phyloP scores from a whole-genome alignment of 2,329 filamentous ascomycete species.

The Beauveria medogensis region DNA sequence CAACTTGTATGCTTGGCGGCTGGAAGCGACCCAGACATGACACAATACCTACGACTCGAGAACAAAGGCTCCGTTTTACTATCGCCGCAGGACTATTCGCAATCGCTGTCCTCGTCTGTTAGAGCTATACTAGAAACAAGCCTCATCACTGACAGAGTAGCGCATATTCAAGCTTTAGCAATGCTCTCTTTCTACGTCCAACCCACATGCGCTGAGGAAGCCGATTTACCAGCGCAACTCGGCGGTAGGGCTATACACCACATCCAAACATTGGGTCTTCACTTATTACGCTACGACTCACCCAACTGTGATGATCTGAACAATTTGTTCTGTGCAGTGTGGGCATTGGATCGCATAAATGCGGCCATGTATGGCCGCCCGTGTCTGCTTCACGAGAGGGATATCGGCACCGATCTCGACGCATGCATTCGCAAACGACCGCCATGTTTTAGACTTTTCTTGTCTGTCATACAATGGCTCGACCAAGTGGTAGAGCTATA shows the following conservation, averaged over 20 bases:
- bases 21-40: conserved; percentile 39
- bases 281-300: conserved; percentile 36
- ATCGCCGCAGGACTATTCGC: conserved; percentile 39
- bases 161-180: conserved; percentile 45
- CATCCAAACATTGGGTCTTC: conserved; percentile 46
- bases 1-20: conserved; percentile 50
- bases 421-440: conserved; percentile 42
- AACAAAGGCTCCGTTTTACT: conserved; percentile 31
- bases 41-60: conserved; percentile 35
- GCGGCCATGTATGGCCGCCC: conserved; percentile 53
- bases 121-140: conserved; percentile 44
- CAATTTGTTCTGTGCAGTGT: conserved; percentile 49
- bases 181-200: conserved; percentile 54
- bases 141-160: conserved; percentile 44
- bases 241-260: conserved; percentile 48
- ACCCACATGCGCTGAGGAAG: conserved; percentile 43
- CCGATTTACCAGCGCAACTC: conserved; percentile 45
- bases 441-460: conserved; percentile 48
- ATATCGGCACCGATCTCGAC: conserved; percentile 46
- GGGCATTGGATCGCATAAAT: conserved; percentile 53
- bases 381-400: conserved; percentile 51
- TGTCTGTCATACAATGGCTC: conserved; percentile 46
- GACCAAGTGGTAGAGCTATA: conserved; percentile 55
- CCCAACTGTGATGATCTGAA: conserved; percentile 35
- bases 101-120: conserved; percentile 39